These are phyloP conservation scores for Mycena filopes DNA, from an alignment of 768 basidiomycete genomes.

Conservation along the genomic window DNA sequence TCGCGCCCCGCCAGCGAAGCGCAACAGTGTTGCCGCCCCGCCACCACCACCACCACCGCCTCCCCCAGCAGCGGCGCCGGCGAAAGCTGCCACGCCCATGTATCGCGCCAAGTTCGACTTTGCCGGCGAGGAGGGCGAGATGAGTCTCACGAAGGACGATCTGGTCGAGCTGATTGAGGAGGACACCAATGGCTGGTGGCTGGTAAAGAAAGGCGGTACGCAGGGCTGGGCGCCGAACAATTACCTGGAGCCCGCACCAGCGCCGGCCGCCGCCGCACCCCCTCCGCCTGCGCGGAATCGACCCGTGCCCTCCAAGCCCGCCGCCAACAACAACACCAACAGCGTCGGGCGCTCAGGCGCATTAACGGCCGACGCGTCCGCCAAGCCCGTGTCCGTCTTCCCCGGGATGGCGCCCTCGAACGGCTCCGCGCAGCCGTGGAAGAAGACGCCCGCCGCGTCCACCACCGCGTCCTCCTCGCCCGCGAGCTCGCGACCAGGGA, in stretches of 20 bases:
- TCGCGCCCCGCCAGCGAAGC: slow-evolving; percentile 50
- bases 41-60: slow-evolving; percentile 54
- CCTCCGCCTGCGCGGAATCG: slow-evolving; percentile 74
- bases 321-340: slow-evolving; percentile 48
- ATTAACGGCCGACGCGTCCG: slow-evolving; percentile 65
- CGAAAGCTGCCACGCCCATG: slow-evolving; percentile 73
- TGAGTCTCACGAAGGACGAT: slow-evolving; percentile 91
- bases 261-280: slow-evolving; percentile 71
- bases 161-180: slow-evolving; percentile 92
- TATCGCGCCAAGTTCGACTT: slow-evolving; percentile 96
- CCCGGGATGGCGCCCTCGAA: slow-evolving; percentile 78
- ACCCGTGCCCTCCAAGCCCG: slow-evolving; percentile 50
- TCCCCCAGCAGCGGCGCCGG: slow-evolving; percentile 65
- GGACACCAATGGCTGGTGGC: slow-evolving; percentile 98
- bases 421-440: slow-evolving; percentile 81
- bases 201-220: slow-evolving; percentile 81
- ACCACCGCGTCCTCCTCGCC: slow-evolving; percentile 52
- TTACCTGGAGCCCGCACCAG: slow-evolving; percentile 85
- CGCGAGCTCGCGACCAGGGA: slow-evolving; percentile 61
- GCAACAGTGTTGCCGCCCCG: slow-evolving; percentile 53
- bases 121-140: slow-evolving; percentile 91
- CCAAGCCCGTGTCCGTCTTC: slow-evolving; percentile 85
- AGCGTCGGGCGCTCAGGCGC: slow-evolving; percentile 52
- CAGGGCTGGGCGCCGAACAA: slow-evolving; percentile 98
- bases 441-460: slow-evolving; percentile 57